These are phyloP conservation scores for Ganoderma meredithae DNA, from an alignment of 1,284 basidiomycete genomes.

Conservation along the genomic window DNA sequence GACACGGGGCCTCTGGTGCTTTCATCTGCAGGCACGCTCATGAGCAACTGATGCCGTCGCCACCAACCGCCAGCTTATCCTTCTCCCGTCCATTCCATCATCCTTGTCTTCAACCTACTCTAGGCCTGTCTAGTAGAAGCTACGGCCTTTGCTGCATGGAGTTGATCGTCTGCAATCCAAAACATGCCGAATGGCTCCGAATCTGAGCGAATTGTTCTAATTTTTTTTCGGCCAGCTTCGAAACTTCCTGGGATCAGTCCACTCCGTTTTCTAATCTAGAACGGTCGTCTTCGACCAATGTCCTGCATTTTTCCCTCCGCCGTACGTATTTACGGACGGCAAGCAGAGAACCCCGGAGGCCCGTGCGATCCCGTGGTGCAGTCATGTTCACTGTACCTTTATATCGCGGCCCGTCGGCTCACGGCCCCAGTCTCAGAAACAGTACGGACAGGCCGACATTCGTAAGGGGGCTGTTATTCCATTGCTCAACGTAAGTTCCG, in stretches of 20 bases:
- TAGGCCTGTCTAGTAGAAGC: neutral
- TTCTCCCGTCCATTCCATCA: neutral
- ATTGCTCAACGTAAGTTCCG: too few relatives aligned
- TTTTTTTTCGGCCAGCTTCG: neutral
- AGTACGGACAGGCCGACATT: too few relatives aligned
- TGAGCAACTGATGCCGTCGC: too few relatives aligned
- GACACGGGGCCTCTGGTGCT: too few relatives aligned
- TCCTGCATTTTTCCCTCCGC: neutral
- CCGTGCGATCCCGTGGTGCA: slow-evolving; percentile 16
- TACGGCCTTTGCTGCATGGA: neutral
- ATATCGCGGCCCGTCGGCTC: neutral
- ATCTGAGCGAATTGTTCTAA: neutral
- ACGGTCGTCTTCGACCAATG: neutral
- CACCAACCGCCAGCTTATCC: neutral
- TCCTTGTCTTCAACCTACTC: neutral
- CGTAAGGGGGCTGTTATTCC: neutral
- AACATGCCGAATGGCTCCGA: neutral
- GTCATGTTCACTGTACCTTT: slow-evolving; percentile 7
- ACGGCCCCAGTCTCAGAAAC: neutral
- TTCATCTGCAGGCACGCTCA: too few relatives aligned
- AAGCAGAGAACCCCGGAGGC: slow-evolving; percentile 6
- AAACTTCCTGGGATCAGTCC: neutral
- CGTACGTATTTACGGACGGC: slow-evolving; percentile 8
- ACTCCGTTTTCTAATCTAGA: neutral
- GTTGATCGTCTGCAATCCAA: neutral